Conservation (phyloP, 768 basidiomycete species). For the Lactarius hengduanensis region DNA sequence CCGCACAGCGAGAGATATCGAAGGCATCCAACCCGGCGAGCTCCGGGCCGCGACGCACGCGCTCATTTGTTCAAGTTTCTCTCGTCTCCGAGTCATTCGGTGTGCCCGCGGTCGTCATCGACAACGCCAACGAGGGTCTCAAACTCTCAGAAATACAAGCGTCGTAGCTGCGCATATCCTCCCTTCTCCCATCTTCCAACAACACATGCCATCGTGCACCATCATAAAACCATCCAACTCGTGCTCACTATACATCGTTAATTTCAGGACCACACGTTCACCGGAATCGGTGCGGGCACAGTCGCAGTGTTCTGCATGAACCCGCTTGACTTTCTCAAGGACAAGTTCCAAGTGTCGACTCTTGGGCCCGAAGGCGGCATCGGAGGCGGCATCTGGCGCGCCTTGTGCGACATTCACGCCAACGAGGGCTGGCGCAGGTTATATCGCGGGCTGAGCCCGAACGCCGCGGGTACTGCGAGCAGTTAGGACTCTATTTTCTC, state of each 20-base stretch:
- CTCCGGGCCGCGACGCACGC: too few relatives aligned
- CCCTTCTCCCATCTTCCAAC: constrained; percentile 19
- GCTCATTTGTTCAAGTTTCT: too few relatives aligned
- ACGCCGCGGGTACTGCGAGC: constrained; percentile 91
- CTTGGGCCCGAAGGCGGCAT: constrained; percentile 56
- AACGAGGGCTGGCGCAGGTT: constrained; percentile 80
- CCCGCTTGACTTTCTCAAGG: constrained; percentile 92
- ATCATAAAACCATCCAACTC: neutral
- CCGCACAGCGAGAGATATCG: too few relatives aligned
- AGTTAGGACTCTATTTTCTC: constrained; percentile 45
- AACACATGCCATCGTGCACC: too few relatives aligned
- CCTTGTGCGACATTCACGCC: constrained; percentile 69
- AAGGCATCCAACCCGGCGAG: too few relatives aligned
- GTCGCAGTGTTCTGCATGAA: constrained; percentile 95
- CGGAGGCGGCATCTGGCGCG: constrained; percentile 72
- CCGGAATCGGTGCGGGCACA: constrained; percentile 68
- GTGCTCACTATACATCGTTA: neutral
- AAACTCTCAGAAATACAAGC: neutral
- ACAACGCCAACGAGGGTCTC: neutral
- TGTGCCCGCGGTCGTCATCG: neutral
- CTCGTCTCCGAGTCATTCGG: too few relatives aligned
- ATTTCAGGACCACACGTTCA: constrained; percentile 66
- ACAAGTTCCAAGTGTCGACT: constrained; percentile 89
- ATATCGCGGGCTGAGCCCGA: constrained; percentile 87
- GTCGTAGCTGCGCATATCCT: constrained; percentile 15